phyloP scores from a whole-genome alignment of 2,329 filamentous ascomycete species.

The Trichoderma guizhouense region DNA sequence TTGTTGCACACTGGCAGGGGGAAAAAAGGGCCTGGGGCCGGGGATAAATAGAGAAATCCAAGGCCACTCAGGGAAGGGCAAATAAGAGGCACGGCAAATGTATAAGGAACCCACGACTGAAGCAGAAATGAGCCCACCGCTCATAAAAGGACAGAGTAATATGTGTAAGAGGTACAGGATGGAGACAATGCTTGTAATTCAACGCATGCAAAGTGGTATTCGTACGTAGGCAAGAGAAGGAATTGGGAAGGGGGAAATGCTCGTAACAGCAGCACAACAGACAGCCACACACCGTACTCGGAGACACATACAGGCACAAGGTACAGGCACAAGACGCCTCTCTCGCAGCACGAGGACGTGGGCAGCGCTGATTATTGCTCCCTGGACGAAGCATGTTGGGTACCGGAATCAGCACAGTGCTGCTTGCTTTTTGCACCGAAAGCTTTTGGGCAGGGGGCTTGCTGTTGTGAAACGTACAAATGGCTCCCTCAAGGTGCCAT shows the following conservation, averaged over 20 bases:
- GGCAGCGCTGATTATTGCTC: background rate
- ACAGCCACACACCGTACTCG: background rate
- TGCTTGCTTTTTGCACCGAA: background rate
- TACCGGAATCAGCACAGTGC: background rate
- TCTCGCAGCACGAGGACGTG: background rate
- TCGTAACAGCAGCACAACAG: constrained; percentile 1
- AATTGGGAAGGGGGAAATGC: background rate
- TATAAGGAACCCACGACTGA: background rate
- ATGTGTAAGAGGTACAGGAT: background rate
- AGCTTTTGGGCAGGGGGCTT: constrained; percentile 1
- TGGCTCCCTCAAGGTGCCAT: constrained; percentile 12
- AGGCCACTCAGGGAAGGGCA: background rate
- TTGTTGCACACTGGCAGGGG: background rate
- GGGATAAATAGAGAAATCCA: constrained; percentile 10
- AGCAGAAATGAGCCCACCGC: constrained; percentile 10
- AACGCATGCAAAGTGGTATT: background rate
- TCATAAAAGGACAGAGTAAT: background rate
- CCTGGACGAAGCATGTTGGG: background rate
- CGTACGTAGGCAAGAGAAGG: background rate
- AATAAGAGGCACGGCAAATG: background rate
- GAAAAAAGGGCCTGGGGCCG: constrained; percentile 1
- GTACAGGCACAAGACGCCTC: background rate
- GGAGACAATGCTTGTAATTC: background rate
- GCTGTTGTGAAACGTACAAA: constrained; percentile 12
- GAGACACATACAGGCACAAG: background rate